Conservation (phyloP, 1,284 basidiomycete species). For the Boletus sp. region DNA sequence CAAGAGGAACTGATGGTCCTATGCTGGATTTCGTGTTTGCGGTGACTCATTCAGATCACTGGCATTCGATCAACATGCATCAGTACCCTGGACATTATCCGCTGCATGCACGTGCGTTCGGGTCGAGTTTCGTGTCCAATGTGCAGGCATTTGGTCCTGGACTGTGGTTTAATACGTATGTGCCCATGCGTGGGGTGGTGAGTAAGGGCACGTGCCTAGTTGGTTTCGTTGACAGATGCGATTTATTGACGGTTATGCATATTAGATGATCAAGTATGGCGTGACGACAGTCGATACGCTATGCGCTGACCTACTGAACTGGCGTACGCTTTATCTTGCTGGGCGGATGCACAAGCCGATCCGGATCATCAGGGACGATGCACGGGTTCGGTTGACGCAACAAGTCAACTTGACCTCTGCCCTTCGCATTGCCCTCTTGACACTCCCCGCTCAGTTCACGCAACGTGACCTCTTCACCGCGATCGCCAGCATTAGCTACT, state of each 20-base stretch:
- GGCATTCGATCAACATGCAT: conserved; percentile 93
- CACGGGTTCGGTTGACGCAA: conserved; percentile 87
- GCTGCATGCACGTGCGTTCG: conserved; percentile 76
- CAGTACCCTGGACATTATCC: conserved; percentile 92
- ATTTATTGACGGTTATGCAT: background rate
- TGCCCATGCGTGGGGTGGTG: conserved; percentile 81
- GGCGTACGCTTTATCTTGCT: conserved; percentile 92
- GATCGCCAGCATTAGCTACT: conserved; percentile 87
- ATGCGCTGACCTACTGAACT: conserved; percentile 87
- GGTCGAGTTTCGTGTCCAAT: conserved; percentile 72
- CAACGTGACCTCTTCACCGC: conserved; percentile 84
- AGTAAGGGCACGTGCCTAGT: conserved; percentile 37
- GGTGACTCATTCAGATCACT: conserved; percentile 87
- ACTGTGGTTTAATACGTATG: conserved; percentile 94
- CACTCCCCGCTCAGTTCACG: conserved; percentile 68
- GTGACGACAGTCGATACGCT: conserved; percentile 90
- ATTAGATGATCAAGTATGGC: conserved; percentile 95
- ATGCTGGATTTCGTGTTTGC: conserved; percentile 98
- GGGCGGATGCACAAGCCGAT: conserved; percentile 98
- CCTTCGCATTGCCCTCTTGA: conserved; percentile 77
- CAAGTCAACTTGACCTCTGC: conserved; percentile 93
- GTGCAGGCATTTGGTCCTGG: conserved; percentile 84
- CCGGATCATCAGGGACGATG: conserved; percentile 84
- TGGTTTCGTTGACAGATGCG: background rate
- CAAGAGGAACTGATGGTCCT: conserved; percentile 45